Base-by-base conservation (phyloP, 176 grass and related monocot species). In the Bolboschoenus planiculmis region DNA sequence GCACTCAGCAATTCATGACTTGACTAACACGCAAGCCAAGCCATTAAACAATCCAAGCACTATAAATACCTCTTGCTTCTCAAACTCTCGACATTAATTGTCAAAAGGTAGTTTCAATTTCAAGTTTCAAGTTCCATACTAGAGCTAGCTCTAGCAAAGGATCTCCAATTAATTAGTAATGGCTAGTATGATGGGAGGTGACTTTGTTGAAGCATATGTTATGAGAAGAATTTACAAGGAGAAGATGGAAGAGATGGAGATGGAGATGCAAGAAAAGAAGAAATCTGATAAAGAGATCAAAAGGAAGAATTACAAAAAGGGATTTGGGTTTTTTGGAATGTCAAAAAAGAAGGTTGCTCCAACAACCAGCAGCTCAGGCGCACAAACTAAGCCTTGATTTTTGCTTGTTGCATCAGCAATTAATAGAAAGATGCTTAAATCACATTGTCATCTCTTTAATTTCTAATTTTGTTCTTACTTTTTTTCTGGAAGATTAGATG, bases 191-290 rank as follows among this genome's bases (percentile, higher is more conserved):
- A 73, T 84, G 83, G 83, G 83, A 85, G 83, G 70, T 62, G 83
- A 78, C 34, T 43, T 85, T 85, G 30, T 73, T 2, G 51, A 60
- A 85, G 83, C 36, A 37, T 85, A 85, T 78, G 70, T 85, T 27
- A 85, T 85, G 83, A 78, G 67, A 67, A 85, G 56, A 34, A 11
- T 59, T 30, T 77, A 85, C 70, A 85, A 85, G 83, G 83, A 85
- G 83, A 85, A 76, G 83, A 78, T 78, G 20, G 37, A 77, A 61
- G 27, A 10, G 78, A 34, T 44, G 46, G 50, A 48, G 10, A 62
- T 64, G 21, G 47, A 79, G 27, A 35, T 11, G 40, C 20, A 13
- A 11, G 59, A 70, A 47, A 16, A 44, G 16, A 82, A 82, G 8
- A 64, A 65, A 24, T 14, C 56, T 7, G 1, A 64, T 30, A n/a